A percentile compares a stretch with the other conserved stretches of the same genome.
phyloP scores from a whole-genome alignment of 306 rosid species.

The Acacia acuminata region DNA sequence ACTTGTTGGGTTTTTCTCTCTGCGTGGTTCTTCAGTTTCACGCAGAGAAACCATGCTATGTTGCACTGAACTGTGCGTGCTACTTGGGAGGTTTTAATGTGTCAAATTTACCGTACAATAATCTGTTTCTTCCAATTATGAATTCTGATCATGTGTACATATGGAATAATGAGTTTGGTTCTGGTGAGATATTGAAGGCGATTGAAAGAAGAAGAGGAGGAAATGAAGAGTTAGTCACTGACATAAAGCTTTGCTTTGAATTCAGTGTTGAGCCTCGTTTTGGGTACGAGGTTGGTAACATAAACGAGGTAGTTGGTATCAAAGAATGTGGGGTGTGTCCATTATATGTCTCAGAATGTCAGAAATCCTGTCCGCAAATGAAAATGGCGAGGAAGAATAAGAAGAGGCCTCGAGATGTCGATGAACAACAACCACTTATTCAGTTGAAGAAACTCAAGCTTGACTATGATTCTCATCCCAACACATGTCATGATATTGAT shows the following conservation, averaged over 20 bases:
- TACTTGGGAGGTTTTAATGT: neutral
- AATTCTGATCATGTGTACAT: neutral
- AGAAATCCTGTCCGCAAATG: neutral
- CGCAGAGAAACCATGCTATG: neutral
- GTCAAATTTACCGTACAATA: neutral
- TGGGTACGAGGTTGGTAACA: neutral
- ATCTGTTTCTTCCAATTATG: neutral
- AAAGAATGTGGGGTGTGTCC: slow-evolving; percentile 3
- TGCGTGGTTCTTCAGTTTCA: neutral
- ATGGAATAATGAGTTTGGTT: neutral
- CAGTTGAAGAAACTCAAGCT: neutral
- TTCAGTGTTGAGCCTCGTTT: neutral
- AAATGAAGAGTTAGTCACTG: neutral
- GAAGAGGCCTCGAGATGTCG: neutral
- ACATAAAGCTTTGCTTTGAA: neutral
- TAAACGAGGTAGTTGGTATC: neutral
- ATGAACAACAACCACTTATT: neutral
- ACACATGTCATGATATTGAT: neutral
- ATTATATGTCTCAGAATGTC: neutral
- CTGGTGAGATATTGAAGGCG: neutral
- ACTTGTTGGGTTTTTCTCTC: neutral
- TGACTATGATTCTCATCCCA: neutral
- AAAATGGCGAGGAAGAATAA: neutral
- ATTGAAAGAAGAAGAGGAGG: neutral
- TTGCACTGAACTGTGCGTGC: neutral